These are phyloP conservation scores for Neoscytalidium dimidiatum DNA, from an alignment of 2,329 filamentous ascomycete species.

Conservation along the genomic window DNA sequence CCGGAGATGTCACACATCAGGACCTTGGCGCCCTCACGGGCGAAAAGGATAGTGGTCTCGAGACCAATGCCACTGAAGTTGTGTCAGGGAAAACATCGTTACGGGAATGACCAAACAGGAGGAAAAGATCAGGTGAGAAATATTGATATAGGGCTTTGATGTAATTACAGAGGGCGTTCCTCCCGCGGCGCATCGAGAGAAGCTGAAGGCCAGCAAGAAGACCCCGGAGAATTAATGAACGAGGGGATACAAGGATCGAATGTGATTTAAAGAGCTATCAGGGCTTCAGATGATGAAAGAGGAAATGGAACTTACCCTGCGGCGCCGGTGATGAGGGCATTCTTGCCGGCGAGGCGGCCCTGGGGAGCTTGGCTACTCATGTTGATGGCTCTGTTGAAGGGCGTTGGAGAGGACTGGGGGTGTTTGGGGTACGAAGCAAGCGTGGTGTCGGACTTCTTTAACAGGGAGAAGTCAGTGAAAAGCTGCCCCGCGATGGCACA, in stretches of 20 bases:
- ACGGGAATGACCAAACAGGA: too few species aligned
- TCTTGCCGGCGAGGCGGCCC: slow-evolving; percentile 64
- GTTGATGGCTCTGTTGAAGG: slow-evolving; percentile 31
- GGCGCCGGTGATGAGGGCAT: slow-evolving; percentile 78
- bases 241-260: not conserved
- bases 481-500: slow-evolving; percentile 13
- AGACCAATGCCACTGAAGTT: slow-evolving; percentile 79
- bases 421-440: not conserved
- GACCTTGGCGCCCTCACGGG: slow-evolving; percentile 82
- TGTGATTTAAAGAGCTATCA: not conserved
- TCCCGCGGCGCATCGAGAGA: too few species aligned
- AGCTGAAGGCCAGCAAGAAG: too few species aligned
- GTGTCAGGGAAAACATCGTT: not conserved
- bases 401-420: not conserved
- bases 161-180: too few species aligned
- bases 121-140: not conserved
- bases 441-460: not conserved
- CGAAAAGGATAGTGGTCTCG: slow-evolving; percentile 87
- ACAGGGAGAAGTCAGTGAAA: slow-evolving; percentile 10
- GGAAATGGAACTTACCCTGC: slow-evolving; percentile 66
- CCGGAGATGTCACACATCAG: slow-evolving; percentile 84
- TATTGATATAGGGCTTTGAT: not conserved
- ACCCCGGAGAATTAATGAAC: too few species aligned
- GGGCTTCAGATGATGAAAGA: not conserved
- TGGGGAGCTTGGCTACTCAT: slow-evolving; percentile 32